Conservation (phyloP, 1,139 yeast species). For the Debaryomyces sp. region DNA sequence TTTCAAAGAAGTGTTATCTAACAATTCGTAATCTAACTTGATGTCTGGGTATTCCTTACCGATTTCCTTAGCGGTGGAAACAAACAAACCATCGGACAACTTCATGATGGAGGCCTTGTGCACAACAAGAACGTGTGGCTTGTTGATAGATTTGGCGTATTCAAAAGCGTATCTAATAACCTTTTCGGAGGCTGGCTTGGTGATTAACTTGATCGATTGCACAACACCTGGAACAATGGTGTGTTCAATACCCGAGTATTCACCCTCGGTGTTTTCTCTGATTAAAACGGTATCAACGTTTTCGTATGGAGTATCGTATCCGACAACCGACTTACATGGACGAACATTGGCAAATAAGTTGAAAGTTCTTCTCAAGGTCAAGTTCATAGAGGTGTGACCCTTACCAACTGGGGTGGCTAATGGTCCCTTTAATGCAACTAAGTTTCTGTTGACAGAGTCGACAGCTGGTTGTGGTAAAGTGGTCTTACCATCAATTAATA, state of each 20-base stretch:
- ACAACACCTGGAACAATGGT: constrained; percentile 98
- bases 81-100: constrained; percentile 96
- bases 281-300: constrained; percentile 93
- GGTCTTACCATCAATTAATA: constrained; percentile 89
- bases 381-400: constrained; percentile 96
- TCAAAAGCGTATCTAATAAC: constrained; percentile 96
- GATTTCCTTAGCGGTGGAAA: constrained; percentile 85
- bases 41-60: constrained; percentile 92
- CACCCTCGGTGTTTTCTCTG: constrained; percentile 99
- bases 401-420: constrained; percentile 98
- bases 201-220: constrained; percentile 95
- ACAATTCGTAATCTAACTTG: constrained; percentile 78
- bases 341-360: constrained; percentile 95
- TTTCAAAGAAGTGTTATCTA: constrained; percentile 93
- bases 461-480: constrained; percentile 93
- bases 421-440: constrained; percentile 96
- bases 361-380: constrained; percentile 96
- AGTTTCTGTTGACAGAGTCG: constrained; percentile 87
- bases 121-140: constrained; percentile 89
- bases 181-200: constrained; percentile 94
- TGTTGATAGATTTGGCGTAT: constrained; percentile 87
- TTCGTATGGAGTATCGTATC: constrained; percentile 93
- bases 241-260: constrained; percentile 98
- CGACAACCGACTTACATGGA: constrained; percentile 92
- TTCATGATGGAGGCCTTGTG: constrained; percentile 99